Evolutionary conservation across 371 early-diverging fungal genomes (phyloP).

Genomic region (Conidiobolus incongruus): DNA sequence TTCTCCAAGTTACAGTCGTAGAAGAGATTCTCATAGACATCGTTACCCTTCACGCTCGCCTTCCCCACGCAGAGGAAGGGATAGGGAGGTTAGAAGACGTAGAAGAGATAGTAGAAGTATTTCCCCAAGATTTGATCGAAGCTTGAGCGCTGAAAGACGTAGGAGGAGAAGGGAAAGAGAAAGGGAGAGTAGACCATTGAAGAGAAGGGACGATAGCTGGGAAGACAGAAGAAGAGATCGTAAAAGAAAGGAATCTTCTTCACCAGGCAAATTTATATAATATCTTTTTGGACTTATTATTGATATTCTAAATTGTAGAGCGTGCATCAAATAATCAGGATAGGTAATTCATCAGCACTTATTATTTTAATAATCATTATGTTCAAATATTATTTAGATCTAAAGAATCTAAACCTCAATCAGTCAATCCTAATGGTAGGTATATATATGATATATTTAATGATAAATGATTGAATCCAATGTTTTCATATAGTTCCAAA

Average conservation of each 20-base stretch:
- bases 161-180: too few relatives aligned
- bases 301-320: background rate
- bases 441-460: background rate
- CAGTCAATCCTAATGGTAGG: background rate
- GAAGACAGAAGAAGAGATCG: background rate
- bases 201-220: background rate
- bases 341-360: background rate
- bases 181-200: background rate
- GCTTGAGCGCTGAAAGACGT: too few relatives aligned
- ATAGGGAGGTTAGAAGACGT: too few relatives aligned
- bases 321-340: background rate
- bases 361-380: background rate
- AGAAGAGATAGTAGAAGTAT: too few relatives aligned
- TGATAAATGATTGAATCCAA: background rate
- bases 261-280: too few relatives aligned
- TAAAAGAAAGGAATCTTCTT: too few relatives aligned
- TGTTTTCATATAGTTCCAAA: too few relatives aligned
- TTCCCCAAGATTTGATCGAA: too few relatives aligned
- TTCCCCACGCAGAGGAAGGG: too few relatives aligned
- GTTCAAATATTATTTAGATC: background rate
- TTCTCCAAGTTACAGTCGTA: too few relatives aligned
- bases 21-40: too few relatives aligned
- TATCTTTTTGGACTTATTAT: background rate
- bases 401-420: background rate
- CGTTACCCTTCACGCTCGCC: too few relatives aligned